These are phyloP conservation scores for Chlorella sp. DNA, from an alignment of 139 green algal species.

Conservation along the genomic window DNA sequence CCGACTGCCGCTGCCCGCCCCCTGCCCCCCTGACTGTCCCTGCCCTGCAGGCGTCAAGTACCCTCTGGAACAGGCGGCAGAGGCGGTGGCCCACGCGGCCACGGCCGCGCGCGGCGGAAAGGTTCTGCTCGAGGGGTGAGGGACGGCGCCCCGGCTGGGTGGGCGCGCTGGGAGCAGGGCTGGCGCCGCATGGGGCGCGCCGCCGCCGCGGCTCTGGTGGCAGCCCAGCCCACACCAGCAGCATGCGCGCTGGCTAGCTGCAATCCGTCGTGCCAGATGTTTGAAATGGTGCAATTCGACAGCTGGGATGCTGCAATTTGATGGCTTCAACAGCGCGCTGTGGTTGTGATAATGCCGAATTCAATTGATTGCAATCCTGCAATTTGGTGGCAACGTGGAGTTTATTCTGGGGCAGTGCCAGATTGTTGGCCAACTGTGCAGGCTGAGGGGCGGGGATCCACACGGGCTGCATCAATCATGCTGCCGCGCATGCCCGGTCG, in stretches of 20 bases:
- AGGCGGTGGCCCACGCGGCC: constrained; percentile 25
- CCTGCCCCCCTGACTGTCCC: neutral
- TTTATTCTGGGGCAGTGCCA: no score
- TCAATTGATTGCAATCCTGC: no score
- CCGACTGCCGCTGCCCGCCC: neutral
- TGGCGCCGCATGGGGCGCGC: neutral
- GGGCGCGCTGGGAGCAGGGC: neutral
- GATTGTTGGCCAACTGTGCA: no score
- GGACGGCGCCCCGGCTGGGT: neutral
- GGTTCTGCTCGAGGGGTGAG: constrained; percentile 43
- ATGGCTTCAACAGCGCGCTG: no score
- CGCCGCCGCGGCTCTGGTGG: neutral
- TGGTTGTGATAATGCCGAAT: no score
- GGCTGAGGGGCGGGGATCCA: no score
- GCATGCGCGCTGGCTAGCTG: neutral
- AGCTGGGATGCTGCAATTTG: no score
- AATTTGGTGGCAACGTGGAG: no score
- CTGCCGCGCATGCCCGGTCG: no score
- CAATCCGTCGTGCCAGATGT: neutral
- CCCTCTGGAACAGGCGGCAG: constrained; percentile 26
- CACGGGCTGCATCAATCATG: no score
- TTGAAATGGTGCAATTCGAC: neutral
- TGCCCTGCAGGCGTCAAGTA: constrained; percentile 26
- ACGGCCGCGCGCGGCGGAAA: constrained; percentile 37
- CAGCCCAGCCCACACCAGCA: neutral